Percentiles rank a stretch among this genome's conserved stretches.
Evolutionary conservation across 148 eudicot genomes (phyloP).

Genomic region (Pharnaceum exiguum): DNA sequence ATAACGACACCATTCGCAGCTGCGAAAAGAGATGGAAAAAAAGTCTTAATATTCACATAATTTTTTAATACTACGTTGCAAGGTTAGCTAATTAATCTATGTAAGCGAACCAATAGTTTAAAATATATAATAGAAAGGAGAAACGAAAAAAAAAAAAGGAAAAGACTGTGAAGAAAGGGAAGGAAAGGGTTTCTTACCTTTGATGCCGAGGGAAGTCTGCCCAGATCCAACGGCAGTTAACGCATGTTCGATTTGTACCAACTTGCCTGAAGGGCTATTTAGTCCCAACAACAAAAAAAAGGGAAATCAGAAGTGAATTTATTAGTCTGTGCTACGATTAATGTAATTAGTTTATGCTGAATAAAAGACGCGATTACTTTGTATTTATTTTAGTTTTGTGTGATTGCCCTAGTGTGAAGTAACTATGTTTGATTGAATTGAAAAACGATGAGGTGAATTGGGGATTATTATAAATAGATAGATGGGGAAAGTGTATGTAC

Average conservation of each 20-base stretch:
- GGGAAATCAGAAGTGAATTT: background rate
- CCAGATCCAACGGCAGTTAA: conserved; percentile 95
- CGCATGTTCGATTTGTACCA: conserved; percentile 97
- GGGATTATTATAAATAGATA: background rate
- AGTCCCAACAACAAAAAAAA: background rate
- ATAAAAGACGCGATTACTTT: too few species aligned
- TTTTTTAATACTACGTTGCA: too few species aligned
- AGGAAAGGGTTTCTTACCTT: too few species aligned
- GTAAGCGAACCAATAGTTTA: background rate
- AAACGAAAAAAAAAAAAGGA: background rate
- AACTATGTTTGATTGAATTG: too few species aligned
- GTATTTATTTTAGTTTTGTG: too few species aligned
- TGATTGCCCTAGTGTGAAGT: too few species aligned
- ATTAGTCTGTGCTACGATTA: background rate
- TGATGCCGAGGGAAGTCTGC: conserved; percentile 92
- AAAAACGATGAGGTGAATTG: background rate
- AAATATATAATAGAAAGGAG: background rate
- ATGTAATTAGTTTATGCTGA: background rate
- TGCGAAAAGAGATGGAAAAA: conserved; percentile 31
- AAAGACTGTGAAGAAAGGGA: background rate
- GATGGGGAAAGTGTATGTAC: conserved; percentile 17
- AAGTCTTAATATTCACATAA: background rate
- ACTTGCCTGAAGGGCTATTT: conserved; percentile 87
- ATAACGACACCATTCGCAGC: conserved; percentile 98
- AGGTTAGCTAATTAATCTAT: background rate